Evolutionary conservation across 164 flowering plant genomes (phyloP).

Genomic region (Sextonia rubra): DNA sequence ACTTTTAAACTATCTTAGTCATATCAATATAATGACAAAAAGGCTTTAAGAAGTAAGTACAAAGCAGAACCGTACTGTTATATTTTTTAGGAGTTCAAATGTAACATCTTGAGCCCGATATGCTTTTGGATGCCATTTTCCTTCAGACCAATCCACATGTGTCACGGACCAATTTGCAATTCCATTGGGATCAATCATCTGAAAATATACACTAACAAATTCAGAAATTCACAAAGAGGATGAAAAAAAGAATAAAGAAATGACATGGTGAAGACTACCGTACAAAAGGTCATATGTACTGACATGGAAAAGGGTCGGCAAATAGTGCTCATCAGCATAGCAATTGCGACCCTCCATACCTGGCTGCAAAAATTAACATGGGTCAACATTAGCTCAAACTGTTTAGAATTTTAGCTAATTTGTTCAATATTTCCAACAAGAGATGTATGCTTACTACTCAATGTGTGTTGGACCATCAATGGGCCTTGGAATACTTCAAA

Average conservation of each 20-base stretch:
- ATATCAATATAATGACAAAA: not conserved
- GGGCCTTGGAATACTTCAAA: not conserved
- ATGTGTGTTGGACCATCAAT: not conserved
- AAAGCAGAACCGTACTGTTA: slow-evolving; percentile 48
- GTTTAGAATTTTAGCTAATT: not conserved
- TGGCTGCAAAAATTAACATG: slow-evolving; percentile 56
- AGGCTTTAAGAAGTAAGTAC: not conserved
- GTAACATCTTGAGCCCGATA: slow-evolving; percentile 67
- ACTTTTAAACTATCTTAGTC: not conserved
- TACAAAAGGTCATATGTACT: slow-evolving; percentile 20
- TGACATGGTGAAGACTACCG: not conserved
- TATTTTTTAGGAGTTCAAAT: slow-evolving; percentile 65
- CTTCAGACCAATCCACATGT: slow-evolving; percentile 98
- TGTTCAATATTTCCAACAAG: not conserved
- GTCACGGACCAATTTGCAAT: slow-evolving; percentile 98
- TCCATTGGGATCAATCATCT: slow-evolving; percentile 91
- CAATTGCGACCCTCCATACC: slow-evolving; percentile 90
- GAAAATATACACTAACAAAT: slow-evolving; percentile 3
- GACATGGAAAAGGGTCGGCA: slow-evolving; percentile 89
- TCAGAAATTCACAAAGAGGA: not conserved
- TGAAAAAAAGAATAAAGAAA: not conserved
- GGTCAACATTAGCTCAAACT: slow-evolving; percentile 9
- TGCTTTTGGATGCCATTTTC: slow-evolving; percentile 98
- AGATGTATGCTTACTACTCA: not conserved
- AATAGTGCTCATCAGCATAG: slow-evolving; percentile 92